A percentile compares a stretch with the other conserved stretches of the same genome.
phyloP scores from a whole-genome alignment of 1,139 yeast genomes.

The Hanseniaspora sp. region DNA sequence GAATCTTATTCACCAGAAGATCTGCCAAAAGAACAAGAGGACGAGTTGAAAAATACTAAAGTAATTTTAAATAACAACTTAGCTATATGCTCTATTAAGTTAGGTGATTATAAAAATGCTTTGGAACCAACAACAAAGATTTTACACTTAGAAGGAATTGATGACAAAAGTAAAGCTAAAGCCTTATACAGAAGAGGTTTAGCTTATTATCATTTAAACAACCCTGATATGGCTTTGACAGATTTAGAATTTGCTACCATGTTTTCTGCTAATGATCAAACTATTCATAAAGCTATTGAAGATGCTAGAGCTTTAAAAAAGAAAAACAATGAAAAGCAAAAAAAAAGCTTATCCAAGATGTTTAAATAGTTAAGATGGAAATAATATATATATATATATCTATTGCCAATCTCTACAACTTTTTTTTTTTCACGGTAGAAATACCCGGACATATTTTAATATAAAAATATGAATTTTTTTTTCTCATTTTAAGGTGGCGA shows the following conservation, averaged over 20 bases:
- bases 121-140: slow-evolving; percentile 56
- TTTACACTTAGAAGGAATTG: slow-evolving; percentile 45
- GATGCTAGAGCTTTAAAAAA: slow-evolving; percentile 48
- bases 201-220: slow-evolving; percentile 53
- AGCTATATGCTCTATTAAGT: slow-evolving; percentile 62
- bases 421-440: background rate
- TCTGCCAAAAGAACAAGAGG: slow-evolving; percentile 45
- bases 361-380: slow-evolving; percentile 31
- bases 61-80: slow-evolving; percentile 58
- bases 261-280: slow-evolving; percentile 63
- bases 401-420: no score
- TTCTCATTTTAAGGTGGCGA: background rate
- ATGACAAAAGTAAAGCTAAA: slow-evolving; percentile 63
- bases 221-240: slow-evolving; percentile 58
- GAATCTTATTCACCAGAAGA: slow-evolving; percentile 39
- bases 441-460: background rate
- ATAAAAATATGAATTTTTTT: background rate
- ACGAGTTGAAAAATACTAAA: slow-evolving; percentile 40
- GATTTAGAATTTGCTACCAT: slow-evolving; percentile 58
- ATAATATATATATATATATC: no score
- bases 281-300: slow-evolving; percentile 53
- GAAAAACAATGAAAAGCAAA: slow-evolving; percentile 55
- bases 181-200: slow-evolving; percentile 78
- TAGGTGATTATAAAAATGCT: slow-evolving; percentile 46
- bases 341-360: slow-evolving; percentile 76